Evolutionary conservation across 768 basidiomycete species (phyloP), one percentile per base, ranked within the genome.

Genomic region (Gautieria morchelliformis): DNA sequence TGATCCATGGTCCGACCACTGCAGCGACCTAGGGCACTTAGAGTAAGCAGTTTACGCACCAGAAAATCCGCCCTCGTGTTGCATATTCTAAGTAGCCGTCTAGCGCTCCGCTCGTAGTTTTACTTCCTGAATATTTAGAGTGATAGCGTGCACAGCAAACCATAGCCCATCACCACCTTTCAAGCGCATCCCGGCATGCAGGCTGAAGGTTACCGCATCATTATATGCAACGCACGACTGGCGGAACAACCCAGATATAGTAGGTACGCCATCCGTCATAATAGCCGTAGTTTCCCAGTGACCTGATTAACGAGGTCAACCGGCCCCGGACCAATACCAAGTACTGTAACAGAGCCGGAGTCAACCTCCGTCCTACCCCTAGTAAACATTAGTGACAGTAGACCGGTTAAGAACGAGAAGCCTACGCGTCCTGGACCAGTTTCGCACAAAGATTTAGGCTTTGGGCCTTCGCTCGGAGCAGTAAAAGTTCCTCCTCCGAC

Each of bases 391-490:
- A 22, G 4, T 30, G 24, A 22, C 17, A 30, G n/a, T 9, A 5
- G 44, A 14, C 17, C 17, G 24, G 3, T 32, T 24, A 47, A 4
- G 5, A 45, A 57, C 17, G 19, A 12, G 39, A n/a, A 44, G 75
- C 88, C 63, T 67, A 93, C 91, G 83, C 84, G 66, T 95, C 93
- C 62, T 83, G 76, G 53, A 96, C 90, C 0, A 84, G 82, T 15
- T 91, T 84, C 30, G 93, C 93, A 65, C 93, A 96, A 12, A 98
- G 72, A 63, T 89, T 89, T 20, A 96, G 75, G 60, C 85, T 86
- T 67, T 89, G 85, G 1, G 96, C 94, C 32, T 86, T 79, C 0
- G 89, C 85, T 65, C 96, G 87, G 4, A 99, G 76, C 49, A 89
- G 78, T 7, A 92, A 72, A 3, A 98, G 69, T 63, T 96, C 86